These are phyloP conservation scores for Waltergamsia citrina DNA, from an alignment of 2,329 filamentous ascomycete species.

Conservation along the genomic window DNA sequence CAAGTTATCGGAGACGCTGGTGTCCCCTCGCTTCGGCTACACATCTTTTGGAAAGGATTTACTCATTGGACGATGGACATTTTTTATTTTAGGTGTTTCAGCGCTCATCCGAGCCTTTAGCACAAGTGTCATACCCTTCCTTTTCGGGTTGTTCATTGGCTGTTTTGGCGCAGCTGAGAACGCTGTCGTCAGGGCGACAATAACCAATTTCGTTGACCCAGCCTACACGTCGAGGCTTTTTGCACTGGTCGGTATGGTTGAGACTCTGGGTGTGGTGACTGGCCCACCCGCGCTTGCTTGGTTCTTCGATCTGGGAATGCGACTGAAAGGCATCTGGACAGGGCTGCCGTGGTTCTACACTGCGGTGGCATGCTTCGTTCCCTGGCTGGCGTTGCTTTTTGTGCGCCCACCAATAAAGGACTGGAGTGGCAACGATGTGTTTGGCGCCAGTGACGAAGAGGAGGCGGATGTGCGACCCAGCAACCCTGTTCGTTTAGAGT, in stretches of 20 bases:
- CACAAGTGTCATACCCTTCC: slow-evolving; percentile 20
- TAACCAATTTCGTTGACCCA: slow-evolving; percentile 26
- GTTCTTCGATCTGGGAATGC: slow-evolving; percentile 25
- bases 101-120: slow-evolving; percentile 23
- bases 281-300: slow-evolving; percentile 29
- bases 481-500: neutral
- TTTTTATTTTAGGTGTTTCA: slow-evolving; percentile 18
- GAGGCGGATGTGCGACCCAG: neutral
- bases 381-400: slow-evolving; percentile 16
- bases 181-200: slow-evolving; percentile 27
- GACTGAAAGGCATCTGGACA: slow-evolving; percentile 22
- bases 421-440: neutral
- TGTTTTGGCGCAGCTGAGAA: slow-evolving; percentile 27
- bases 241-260: slow-evolving; percentile 28
- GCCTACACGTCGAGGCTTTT: slow-evolving; percentile 29
- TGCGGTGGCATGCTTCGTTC: slow-evolving; percentile 15
- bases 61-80: slow-evolving; percentile 21
- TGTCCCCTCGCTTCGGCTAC: slow-evolving; percentile 17
- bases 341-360: slow-evolving; percentile 31
- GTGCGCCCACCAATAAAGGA: slow-evolving; percentile 20
- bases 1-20: slow-evolving; percentile 19
- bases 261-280: slow-evolving; percentile 26
- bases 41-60: slow-evolving; percentile 26
- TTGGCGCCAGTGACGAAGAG: neutral
- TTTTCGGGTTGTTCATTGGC: slow-evolving; percentile 24